Evolutionary conservation across 768 basidiomycete genomes (phyloP).

Genomic region (Rhodosporidiobolus odoratus): DNA sequence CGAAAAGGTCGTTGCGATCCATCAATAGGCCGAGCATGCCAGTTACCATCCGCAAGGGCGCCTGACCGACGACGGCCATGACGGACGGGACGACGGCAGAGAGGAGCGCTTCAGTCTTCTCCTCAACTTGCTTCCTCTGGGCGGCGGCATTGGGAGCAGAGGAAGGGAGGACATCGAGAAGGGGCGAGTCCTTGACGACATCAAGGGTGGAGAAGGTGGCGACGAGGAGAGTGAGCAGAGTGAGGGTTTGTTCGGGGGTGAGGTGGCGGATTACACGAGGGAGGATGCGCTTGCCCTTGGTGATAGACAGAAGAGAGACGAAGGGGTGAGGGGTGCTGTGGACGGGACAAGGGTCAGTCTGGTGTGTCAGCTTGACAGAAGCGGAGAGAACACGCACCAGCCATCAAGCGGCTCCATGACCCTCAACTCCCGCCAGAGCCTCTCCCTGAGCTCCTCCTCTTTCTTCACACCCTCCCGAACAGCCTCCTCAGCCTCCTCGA

Average conservation of each 20-base stretch:
- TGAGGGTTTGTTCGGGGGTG: constrained; percentile 69
- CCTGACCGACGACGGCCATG: constrained; percentile 70
- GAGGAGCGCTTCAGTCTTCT: constrained; percentile 85
- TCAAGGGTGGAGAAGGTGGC: constrained; percentile 93
- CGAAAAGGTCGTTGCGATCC: constrained; percentile 67
- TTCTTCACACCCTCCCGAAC: constrained; percentile 21
- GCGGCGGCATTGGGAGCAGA: constrained; percentile 58
- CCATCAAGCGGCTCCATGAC: constrained; percentile 89
- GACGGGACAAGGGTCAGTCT: neutral
- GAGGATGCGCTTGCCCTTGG: constrained; percentile 88
- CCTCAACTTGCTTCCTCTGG: constrained; percentile 54
- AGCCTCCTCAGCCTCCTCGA: constrained; percentile 55
- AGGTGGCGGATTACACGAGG: constrained; percentile 83
- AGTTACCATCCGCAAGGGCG: constrained; percentile 72
- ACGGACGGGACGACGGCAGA: constrained; percentile 80
- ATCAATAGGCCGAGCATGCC: constrained; percentile 78
- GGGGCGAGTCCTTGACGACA: constrained; percentile 70
- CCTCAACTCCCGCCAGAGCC: constrained; percentile 71
- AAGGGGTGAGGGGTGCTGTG: constrained; percentile 89
- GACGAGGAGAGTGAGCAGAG: constrained; percentile 80
- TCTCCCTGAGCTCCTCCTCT: constrained; percentile 53
- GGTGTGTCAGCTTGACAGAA: neutral
- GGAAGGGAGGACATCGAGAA: constrained; percentile 73
- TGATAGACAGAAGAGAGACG: constrained; percentile 76
- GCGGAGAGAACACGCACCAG: constrained; percentile 56